Evolutionary conservation across 345 rosid genomes (phyloP).

Genomic region (Salix arbutifolia): DNA sequence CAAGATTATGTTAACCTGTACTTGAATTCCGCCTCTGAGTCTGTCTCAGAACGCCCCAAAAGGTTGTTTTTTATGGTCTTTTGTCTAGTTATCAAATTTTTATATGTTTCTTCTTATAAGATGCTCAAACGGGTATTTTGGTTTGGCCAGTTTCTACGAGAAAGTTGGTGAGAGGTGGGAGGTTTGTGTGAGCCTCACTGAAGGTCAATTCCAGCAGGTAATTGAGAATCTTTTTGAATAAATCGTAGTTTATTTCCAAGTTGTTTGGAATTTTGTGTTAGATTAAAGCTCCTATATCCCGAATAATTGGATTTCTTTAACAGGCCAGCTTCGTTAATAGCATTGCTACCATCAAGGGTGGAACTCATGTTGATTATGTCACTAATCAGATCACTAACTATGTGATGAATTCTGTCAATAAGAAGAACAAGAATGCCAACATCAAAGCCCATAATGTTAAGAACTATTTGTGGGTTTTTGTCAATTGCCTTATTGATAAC

Average conservation of each 20-base stretch:
- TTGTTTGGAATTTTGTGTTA: background rate
- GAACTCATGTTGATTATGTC: constrained; percentile 94
- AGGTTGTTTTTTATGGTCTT: constrained; percentile 37
- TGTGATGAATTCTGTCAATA: constrained; percentile 65
- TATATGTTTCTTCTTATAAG: background rate
- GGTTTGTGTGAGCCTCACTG: constrained; percentile 68
- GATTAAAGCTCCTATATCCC: background rate
- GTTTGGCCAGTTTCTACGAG: constrained; percentile 54
- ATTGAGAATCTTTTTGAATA: background rate
- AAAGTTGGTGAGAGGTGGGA: constrained; percentile 91
- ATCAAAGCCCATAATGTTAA: constrained; percentile 78
- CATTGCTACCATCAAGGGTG: constrained; percentile 92
- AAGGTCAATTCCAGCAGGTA: constrained; percentile 99
- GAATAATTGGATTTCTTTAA: background rate
- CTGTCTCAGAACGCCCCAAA: constrained; percentile 36
- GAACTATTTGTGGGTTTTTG: constrained; percentile 93
- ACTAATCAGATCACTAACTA: constrained; percentile 82
- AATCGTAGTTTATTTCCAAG: background rate
- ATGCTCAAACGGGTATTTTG: constrained; percentile 10
- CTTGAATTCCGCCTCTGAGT: constrained; percentile 45
- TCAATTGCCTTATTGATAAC: constrained; percentile 91
- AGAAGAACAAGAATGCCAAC: constrained; percentile 80
- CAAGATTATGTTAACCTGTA: constrained; percentile 72
- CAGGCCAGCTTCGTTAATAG: constrained; percentile 94
- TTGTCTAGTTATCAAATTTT: background rate